Conservation (phyloP, 768 basidiomycete species). For the Suillus subluteus region DNA sequence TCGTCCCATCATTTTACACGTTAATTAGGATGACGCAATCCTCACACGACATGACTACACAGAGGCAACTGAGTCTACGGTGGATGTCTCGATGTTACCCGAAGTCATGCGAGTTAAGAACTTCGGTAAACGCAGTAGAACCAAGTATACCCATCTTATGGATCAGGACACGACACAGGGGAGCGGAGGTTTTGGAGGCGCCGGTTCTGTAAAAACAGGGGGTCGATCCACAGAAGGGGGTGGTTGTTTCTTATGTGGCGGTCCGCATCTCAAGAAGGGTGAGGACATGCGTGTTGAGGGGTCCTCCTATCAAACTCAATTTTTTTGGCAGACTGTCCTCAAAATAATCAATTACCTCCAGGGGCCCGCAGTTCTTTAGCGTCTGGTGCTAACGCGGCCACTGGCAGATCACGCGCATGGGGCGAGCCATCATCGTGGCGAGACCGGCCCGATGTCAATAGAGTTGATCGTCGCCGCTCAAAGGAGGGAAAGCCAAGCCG, state of each 20-base stretch:
- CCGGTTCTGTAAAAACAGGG: slow-evolving; percentile 54
- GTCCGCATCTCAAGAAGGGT: slow-evolving; percentile 93
- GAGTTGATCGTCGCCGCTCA: slow-evolving; percentile 29
- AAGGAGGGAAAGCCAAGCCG: slow-evolving; percentile 28
- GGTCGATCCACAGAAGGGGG: slow-evolving; percentile 57
- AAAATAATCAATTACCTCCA: slow-evolving; percentile 46
- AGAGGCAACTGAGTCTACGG: slow-evolving; percentile 83
- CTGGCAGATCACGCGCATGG: slow-evolving; percentile 37
- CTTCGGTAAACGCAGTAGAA: slow-evolving; percentile 90
- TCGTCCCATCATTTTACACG: slow-evolving; percentile 19
- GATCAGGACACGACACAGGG: slow-evolving; percentile 88
- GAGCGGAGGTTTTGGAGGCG: slow-evolving; percentile 69
- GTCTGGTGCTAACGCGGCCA: slow-evolving; percentile 39
- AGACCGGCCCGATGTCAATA: slow-evolving; percentile 29
- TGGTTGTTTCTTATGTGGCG: slow-evolving; percentile 94
- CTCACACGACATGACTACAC: slow-evolving; percentile 84
- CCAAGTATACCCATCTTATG: slow-evolving; percentile 94
- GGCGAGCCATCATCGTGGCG: slow-evolving; percentile 42
- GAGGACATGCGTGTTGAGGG: slow-evolving; percentile 8
- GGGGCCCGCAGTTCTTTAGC: slow-evolving; percentile 26
- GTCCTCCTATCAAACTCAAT: slow-evolving; percentile 14
- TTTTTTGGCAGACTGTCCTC: slow-evolving; percentile 48
- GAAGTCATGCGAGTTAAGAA: slow-evolving; percentile 97
- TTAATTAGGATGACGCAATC: slow-evolving; percentile 80
- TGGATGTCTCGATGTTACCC: slow-evolving; percentile 88